phyloP scores from a whole-genome alignment of 805 yeast genomes.

The Groenewaldozyma salmanticensis region DNA sequence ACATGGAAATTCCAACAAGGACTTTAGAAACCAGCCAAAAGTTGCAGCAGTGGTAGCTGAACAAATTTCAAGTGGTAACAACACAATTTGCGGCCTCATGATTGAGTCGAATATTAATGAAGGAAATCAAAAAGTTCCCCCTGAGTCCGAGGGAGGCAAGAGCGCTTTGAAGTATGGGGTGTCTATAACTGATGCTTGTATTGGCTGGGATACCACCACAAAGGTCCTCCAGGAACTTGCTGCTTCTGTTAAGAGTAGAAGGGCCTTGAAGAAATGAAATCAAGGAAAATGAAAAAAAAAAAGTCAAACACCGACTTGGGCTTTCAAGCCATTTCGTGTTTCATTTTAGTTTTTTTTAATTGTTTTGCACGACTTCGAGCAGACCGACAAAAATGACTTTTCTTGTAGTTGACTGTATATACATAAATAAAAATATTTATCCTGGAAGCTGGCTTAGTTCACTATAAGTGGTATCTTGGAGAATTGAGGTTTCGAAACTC shows the following conservation, averaged over 20 bases:
- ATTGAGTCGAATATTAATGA: conserved; percentile 86
- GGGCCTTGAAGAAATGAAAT: conserved; percentile 27
- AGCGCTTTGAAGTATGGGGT: conserved; percentile 77
- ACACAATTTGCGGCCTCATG: conserved; percentile 84
- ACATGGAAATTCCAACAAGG: conserved; percentile 89
- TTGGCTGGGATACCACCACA: conserved; percentile 79
- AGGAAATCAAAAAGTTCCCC: conserved; percentile 88
- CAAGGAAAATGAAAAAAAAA: neutral
- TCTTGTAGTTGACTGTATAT: too few relatives aligned
- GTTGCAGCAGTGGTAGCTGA: conserved; percentile 71
- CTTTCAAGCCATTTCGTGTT: neutral
- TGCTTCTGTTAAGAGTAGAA: conserved; percentile 70
- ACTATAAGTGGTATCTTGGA: too few relatives aligned
- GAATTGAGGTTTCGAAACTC: too few relatives aligned
- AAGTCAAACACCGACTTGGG: neutral
- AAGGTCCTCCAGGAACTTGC: conserved; percentile 62
- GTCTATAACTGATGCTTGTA: conserved; percentile 96
- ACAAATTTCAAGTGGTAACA: conserved; percentile 70
- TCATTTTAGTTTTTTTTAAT: neutral
- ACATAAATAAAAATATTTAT: too few relatives aligned
- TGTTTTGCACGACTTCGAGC: too few relatives aligned
- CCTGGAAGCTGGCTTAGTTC: too few relatives aligned
- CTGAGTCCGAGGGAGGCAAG: conserved; percentile 57
- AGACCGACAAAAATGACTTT: too few relatives aligned
- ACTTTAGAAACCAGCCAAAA: conserved; percentile 86